phyloP scores from a whole-genome alignment of 257 asterid species.

The Nicotiana tomentosiformis region DNA sequence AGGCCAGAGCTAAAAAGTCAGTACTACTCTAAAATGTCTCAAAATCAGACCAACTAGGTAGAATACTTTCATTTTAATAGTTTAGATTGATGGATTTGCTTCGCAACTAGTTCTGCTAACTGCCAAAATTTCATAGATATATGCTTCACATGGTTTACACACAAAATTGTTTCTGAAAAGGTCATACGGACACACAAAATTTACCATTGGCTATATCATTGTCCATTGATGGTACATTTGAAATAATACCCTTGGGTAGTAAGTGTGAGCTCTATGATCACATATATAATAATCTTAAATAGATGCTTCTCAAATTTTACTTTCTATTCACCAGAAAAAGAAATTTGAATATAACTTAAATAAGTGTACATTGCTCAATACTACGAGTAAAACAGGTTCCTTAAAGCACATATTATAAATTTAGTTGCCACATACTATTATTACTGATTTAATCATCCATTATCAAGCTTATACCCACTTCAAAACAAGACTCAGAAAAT shows the following conservation, averaged over 20 bases:
- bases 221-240: background rate
- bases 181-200: background rate
- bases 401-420: background rate
- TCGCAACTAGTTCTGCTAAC: background rate
- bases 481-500: background rate
- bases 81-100: background rate
- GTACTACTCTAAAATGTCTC: background rate
- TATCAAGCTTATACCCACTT: background rate
- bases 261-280: background rate
- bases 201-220: background rate
- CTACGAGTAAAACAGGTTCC: background rate
- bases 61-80: background rate
- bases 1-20: background rate
- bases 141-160: background rate
- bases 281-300: background rate
- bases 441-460: background rate
- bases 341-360: background rate
- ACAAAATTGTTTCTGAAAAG: background rate
- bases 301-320: background rate
- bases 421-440: background rate
- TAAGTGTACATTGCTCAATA: background rate
- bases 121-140: background rate
- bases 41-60: background rate
- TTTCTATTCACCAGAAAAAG: background rate
- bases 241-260: background rate